Percentiles rank a stretch among this genome's conserved stretches.
These are phyloP conservation scores for Mycena filopes DNA, from an alignment of 768 basidiomycete species.

Conservation along the genomic window DNA sequence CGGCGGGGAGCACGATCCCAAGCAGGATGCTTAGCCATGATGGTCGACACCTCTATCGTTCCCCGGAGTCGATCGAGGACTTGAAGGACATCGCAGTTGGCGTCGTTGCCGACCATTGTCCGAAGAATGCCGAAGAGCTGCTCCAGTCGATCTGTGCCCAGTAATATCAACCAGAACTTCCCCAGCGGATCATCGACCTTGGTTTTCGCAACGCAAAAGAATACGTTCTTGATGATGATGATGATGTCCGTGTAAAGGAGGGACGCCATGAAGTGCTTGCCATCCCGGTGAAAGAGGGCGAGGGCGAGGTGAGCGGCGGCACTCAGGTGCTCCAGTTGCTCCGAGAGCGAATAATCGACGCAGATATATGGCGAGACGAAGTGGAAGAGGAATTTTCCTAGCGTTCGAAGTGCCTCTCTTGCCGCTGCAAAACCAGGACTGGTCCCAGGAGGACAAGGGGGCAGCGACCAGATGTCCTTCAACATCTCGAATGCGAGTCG, in stretches of 20 bases:
- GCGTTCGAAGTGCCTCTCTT: slow-evolving; percentile 34
- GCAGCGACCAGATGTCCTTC: slow-evolving; percentile 40
- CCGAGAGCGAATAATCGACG: slow-evolving; percentile 41
- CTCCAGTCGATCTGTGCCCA: slow-evolving; percentile 52
- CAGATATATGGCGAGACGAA: slow-evolving; percentile 44
- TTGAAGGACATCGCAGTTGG: slow-evolving; percentile 39
- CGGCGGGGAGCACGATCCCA: slow-evolving; percentile 50
- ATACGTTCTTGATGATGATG: slow-evolving; percentile 51
- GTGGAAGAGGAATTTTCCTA: slow-evolving; percentile 39
- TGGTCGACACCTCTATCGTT: slow-evolving; percentile 45
- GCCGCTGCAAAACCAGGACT: slow-evolving; percentile 33
- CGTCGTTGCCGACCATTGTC: slow-evolving; percentile 49
- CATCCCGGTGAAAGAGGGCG: slow-evolving; percentile 28
- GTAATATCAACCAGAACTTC: slow-evolving; percentile 46
- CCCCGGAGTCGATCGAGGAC: slow-evolving; percentile 41
- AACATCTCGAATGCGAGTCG: slow-evolving; percentile 40
- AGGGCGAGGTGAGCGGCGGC: slow-evolving; percentile 44
- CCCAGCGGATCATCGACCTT: slow-evolving; percentile 45
- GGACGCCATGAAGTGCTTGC: slow-evolving; percentile 38
- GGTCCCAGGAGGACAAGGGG: slow-evolving; percentile 8
- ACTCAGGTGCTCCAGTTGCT: slow-evolving; percentile 47
- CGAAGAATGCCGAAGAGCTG: slow-evolving; percentile 46
- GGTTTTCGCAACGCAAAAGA: slow-evolving; percentile 50
- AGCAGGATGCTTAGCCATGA: slow-evolving; percentile 49
- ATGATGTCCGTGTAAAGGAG: slow-evolving; percentile 44